Conservation (phyloP, 1,139 yeast genomes). For the Kazachstania sp. region DNA sequence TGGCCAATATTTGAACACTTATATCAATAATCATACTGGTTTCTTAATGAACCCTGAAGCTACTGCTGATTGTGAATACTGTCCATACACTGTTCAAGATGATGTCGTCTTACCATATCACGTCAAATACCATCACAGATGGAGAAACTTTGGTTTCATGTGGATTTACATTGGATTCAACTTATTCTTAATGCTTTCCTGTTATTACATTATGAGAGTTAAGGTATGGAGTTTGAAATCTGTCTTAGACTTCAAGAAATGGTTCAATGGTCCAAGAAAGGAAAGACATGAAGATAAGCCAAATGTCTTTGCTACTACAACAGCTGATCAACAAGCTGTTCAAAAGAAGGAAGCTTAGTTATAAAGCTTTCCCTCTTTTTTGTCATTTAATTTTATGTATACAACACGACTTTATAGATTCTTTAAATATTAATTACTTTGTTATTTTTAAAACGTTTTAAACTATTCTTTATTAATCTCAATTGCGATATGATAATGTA, state of each 20-base stretch:
- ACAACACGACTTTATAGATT: constrained; percentile 3
- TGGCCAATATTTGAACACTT: constrained; percentile 37
- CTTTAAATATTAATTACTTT: constrained; percentile 1
- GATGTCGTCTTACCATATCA: constrained; percentile 36
- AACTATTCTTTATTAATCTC: background rate
- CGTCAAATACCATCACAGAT: constrained; percentile 38
- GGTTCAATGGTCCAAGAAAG: constrained; percentile 32
- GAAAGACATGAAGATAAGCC: constrained; percentile 38
- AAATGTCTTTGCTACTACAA: constrained; percentile 32
- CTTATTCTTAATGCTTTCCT: constrained; percentile 35
- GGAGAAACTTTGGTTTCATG: constrained; percentile 56
- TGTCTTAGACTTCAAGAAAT: constrained; percentile 27
- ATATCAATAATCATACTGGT: constrained; percentile 31
- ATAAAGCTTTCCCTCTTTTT: background rate
- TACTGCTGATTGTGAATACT: constrained; percentile 35
- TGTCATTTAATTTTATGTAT: background rate
- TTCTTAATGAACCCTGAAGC: constrained; percentile 31
- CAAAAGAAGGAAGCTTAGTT: constrained; percentile 10
- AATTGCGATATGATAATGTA: no score
- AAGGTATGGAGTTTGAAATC: constrained; percentile 28
- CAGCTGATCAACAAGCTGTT: constrained; percentile 34
- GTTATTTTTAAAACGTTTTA: background rate
- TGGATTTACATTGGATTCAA: constrained; percentile 42
- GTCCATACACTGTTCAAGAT: constrained; percentile 34
- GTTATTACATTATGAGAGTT: constrained; percentile 34